These are phyloP conservation scores for Fusarium piperis DNA, from an alignment of 2,329 filamentous ascomycete genomes.

Conservation along the genomic window DNA sequence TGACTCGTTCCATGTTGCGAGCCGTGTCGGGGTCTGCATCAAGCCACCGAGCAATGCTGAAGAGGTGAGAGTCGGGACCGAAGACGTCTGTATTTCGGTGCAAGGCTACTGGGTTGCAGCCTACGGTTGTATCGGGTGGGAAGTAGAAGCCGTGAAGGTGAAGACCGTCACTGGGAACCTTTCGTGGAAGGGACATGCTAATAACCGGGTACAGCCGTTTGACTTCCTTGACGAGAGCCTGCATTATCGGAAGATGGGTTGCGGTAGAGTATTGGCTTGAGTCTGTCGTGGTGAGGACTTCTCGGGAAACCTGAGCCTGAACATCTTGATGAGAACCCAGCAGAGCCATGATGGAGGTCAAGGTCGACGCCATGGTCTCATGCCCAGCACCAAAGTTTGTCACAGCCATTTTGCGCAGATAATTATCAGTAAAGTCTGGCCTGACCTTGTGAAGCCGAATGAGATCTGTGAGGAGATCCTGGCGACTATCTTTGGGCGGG, in stretches of 20 bases:
- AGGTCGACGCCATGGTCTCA: constrained; percentile 63
- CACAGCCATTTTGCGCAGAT: constrained; percentile 61
- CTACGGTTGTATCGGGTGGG: constrained; percentile 58
- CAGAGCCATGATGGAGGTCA: constrained; percentile 60
- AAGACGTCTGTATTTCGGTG: constrained; percentile 62
- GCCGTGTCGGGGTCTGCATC: constrained; percentile 36
- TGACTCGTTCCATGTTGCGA: constrained; percentile 58
- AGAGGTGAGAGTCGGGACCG: constrained; percentile 55
- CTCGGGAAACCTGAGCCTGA: constrained; percentile 47
- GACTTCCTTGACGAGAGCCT: constrained; percentile 61
- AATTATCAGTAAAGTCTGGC: constrained; percentile 57
- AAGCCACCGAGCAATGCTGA: constrained; percentile 61
- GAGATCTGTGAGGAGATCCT: constrained; percentile 58
- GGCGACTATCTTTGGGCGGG: constrained; percentile 43
- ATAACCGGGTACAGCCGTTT: constrained; percentile 62
- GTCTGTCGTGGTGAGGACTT: constrained; percentile 38
- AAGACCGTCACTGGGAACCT: constrained; percentile 51
- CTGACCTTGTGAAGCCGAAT: constrained; percentile 57
- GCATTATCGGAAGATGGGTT: constrained; percentile 47
- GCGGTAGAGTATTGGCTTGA: constrained; percentile 37
- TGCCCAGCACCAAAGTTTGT: constrained; percentile 67
- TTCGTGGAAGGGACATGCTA: constrained; percentile 61
- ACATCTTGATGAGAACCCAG: constrained; percentile 52
- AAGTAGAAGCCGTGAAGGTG: constrained; percentile 52
- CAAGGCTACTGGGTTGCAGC: constrained; percentile 60